Base-by-base conservation (phyloP, 805 yeast genomes). In the Ogataea paraovalis region DNA sequence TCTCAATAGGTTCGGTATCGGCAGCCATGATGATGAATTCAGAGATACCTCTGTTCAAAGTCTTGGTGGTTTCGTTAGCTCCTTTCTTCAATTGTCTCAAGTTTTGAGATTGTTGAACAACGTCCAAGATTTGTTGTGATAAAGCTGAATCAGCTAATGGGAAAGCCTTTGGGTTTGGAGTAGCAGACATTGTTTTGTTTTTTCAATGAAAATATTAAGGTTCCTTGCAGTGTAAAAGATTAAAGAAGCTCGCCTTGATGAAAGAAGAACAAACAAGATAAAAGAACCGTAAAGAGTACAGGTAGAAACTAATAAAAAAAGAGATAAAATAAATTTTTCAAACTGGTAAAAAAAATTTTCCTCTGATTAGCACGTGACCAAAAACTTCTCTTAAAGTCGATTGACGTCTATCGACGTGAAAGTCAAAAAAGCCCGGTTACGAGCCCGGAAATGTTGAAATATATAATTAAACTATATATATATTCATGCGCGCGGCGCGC, bases 11-110 rank as follows among this genome's bases (percentile, higher is more conserved):
- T 75, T 91, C 96, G 65, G 99, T 90, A 70, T 94, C 99, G 63
- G 99, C 99, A 59, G 99, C 99, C 97, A 94, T 89, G 76, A 92
- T 88, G 73, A 92, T 91, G 80, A 92, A 92, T 78, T 92, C 99
- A 64, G 97, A 87, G 67, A 92, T 92, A 84, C 99, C 99, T 80
- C 98, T 87, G 87, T 92, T 92, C 76, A 92, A 82, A 64, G 97
- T 92, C 82, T 92, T 92, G 75, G 97, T 94, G 67, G 98, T 96
- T 78, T 94, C 99, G 73, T 94, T 94, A 61, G 99, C 99, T 75
- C 99, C 99, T 75, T 94, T 94, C 82, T 94, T 94, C 73, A 94
- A 83, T 77, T 94, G 99, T 80, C 98, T 90, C 70, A 94, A 82
- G 76, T 87, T 90, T 65, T 96, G 91, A 53, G 97, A 89, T 78